A percentile compares a stretch with the other conserved stretches of the same genome.
Conservation (phyloP, 208 protist species). For the Trypanosoma conorhini region DNA sequence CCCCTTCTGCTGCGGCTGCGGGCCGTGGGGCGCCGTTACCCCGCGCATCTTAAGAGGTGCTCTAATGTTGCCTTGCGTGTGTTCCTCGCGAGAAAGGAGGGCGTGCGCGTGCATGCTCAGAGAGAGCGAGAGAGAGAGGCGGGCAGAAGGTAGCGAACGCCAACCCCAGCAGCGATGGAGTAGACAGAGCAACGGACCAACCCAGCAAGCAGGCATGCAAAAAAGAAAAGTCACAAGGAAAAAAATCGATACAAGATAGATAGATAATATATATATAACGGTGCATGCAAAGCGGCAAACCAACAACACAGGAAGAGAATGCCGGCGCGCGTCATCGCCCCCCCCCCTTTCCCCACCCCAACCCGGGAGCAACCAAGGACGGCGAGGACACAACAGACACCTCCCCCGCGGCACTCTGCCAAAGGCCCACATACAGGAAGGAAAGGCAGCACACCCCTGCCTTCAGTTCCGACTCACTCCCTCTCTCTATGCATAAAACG, state of each 20-base stretch:
- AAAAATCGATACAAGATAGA: too few species aligned
- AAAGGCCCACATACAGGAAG: conserved; percentile 4
- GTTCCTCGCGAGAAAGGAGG: not conserved
- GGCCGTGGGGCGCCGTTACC: not conserved
- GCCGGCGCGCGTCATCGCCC: too few species aligned
- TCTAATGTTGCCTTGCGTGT: not conserved
- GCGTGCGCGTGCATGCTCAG: not conserved
- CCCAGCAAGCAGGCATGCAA: too few species aligned
- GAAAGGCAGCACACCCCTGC: not conserved
- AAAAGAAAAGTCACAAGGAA: too few species aligned
- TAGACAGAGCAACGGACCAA: too few species aligned
- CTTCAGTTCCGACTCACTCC: not conserved
- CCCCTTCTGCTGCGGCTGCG: not conserved
- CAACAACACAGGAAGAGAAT: not conserved
- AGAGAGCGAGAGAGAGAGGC: not conserved
- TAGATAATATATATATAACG: too few species aligned
- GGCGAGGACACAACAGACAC: not conserved
- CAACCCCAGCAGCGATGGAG: too few species aligned
- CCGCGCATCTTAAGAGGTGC: not conserved
- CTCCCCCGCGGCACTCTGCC: too few species aligned
- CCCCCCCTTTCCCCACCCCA: not conserved
- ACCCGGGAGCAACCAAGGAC: not conserved
- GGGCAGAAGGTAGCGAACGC: too few species aligned
- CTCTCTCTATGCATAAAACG: not conserved
- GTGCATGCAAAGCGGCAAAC: not conserved